Evolutionary conservation across 768 basidiomycete species (phyloP), one percentile per base, ranked within the genome.

Genomic region (Pleurotus platypus): DNA sequence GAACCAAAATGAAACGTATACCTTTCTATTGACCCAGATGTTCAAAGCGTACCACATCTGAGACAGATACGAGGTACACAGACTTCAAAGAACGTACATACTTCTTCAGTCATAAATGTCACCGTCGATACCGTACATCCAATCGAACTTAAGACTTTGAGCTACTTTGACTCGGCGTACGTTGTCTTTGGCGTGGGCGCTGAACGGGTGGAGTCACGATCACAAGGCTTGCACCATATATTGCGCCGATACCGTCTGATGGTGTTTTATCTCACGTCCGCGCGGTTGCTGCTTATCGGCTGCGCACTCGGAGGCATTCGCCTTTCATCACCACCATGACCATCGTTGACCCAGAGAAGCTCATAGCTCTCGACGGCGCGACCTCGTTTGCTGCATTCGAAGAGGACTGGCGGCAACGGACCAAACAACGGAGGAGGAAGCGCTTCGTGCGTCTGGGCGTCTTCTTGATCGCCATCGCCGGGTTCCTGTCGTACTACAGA

Each of bases 1-100:
- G 42, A 49, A 50, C 48, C 48, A 49, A 24, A 9, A 49, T 49
- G 13, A 49, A 24, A 49, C 15, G 15, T 7, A 6, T 49, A 49
- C 22, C 30, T 49, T 35, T 49, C 48, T 73, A 84, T 88, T 94
- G 93, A 94, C 93, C 89, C 85, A 85, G 84, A 74, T 82, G 75
- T 76, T 73, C 70, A 58, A 66, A 90, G 82, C 74, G 65, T 61
- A 74, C 84, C 73, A 75, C 76, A 74, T 77, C 77, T 88, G 87
- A 84, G 92, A 95, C 92, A 95, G 93, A 94, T 95, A 93, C 92
- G 93, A 81, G 89, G 91, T 79, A 75, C 64, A 84, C 69, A 83
- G n/a, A 7, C 39, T 35, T 35, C 24, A n/a, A 26, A 35, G 11
- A 11, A 11, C 30, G 5, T 40, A 50, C 22, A 20, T 35, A 35